Conservation (phyloP, 257 asterid species). For the Solanum etuberosum region DNA sequence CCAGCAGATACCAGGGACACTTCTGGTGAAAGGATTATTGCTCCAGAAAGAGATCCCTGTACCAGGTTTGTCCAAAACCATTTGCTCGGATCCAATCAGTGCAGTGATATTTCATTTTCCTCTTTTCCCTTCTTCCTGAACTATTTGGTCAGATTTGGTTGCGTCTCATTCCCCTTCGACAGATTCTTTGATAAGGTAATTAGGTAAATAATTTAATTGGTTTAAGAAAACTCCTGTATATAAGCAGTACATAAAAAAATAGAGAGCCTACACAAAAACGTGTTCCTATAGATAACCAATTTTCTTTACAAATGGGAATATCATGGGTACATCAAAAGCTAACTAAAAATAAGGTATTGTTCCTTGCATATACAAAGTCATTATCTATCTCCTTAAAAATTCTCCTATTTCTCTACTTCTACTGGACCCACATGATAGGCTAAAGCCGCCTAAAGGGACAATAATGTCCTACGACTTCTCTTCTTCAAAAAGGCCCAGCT, state of each 20-base stretch:
- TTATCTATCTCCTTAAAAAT: not conserved
- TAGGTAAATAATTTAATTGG: not conserved
- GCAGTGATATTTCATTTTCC: not conserved
- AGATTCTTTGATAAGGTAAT: not conserved
- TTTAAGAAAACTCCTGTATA: not conserved
- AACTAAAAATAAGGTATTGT: not conserved
- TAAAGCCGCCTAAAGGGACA: not conserved
- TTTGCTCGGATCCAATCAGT: not conserved
- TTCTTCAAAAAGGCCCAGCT: not conserved
- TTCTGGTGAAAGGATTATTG: conserved; percentile 56
- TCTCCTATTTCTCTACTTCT: not conserved
- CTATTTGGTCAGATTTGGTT: not conserved
- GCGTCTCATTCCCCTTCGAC: not conserved
- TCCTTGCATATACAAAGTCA: not conserved
- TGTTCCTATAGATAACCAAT: not conserved
- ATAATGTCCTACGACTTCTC: not conserved
- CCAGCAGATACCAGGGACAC: conserved; percentile 85
- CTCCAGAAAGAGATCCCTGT: conserved; percentile 37
- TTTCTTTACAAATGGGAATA: not conserved
- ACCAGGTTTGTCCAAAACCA: conserved; percentile 25
- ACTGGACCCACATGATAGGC: not conserved
- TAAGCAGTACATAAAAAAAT: not conserved
- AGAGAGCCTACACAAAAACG: not conserved
- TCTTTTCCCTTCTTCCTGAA: not conserved
- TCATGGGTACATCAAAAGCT: not conserved